Evolutionary conservation across 164 flowering plant genomes (phyloP), one percentile per base, ranked within the genome.

Genomic region (Vitis rotundifolia): DNA sequence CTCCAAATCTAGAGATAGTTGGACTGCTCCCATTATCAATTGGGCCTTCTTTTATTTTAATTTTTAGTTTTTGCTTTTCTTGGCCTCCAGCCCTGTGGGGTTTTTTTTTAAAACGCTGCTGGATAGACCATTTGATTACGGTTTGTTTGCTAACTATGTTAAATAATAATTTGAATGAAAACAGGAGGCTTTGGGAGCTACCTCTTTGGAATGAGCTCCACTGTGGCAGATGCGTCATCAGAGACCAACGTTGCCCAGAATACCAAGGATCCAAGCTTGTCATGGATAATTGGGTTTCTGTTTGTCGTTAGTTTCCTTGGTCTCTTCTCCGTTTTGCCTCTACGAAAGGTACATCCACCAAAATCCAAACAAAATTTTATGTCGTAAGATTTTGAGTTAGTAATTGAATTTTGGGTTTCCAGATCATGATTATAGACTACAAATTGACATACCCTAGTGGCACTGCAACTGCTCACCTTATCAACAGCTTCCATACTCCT

Each of bases 291-390:
- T 44, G 85, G 74, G 1, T 88, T 86, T 60, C 79, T 86, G 14
- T 76, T 83, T 53, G 61, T 22, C 50, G 91, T 88, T 11, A 88
- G 91, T 75, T 88, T 86, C 16, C 81, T 86, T 11, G 91, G 91
- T 11, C 71, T 88, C 22, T 88, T 86, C 80, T 78, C 88, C 12
- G 78, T 88, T 37, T 37, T 37, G 44, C 44, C 44, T 37, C 44
- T 37, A 3, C 44, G 44, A 37, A 37, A 37, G 11, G 78, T 88
- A 2, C 80, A 86, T 1, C 80, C 86, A 2, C 65, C 44, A 37
- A 37, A 1, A 58, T 31, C 8, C 3, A 37, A 37, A 8, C 0
- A n/a, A 60, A 19, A 18, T 47, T 48, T 8, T 37, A 37, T 29
- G 26, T 0, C 44, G 7, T 37, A 37, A 37, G 44, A 37, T 19